Base-by-base conservation (phyloP, 371 early-diverging fungal species). In the Mucor piriformis region DNA sequence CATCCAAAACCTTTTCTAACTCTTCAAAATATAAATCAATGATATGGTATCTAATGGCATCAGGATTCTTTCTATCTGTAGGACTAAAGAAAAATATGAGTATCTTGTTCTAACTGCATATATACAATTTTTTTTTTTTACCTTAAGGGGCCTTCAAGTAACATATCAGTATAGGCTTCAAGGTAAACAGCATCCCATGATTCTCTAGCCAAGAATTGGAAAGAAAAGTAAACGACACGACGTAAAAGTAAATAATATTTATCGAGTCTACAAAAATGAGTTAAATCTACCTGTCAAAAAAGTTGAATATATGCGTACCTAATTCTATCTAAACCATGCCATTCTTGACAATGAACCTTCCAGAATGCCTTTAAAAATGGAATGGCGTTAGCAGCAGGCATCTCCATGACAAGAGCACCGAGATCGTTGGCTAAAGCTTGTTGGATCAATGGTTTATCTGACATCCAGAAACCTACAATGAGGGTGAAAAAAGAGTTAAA, bases 391-490 rank as follows among this genome's bases (percentile, higher is more conserved):
- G 76, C 62, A 24, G 76, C 72, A 16, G 85, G 83, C 61, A 93
- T 79, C 12, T 72, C 74, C 47, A 88, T 61, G 27, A 87, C 66
- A 33, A 94, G 70, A 2, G 76, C 68, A 0, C 92, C 92, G 12
- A 97, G 83, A 37, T 86, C 84, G 54, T 87, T 85, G 24, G 94
- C 89, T 38, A 97, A 77, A 54, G 89, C 85, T 72, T 95, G 94
- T 70, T 97, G 97, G 29, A 95, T 84, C 50, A 91, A 70, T 13
- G 92, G 92, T 76, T 95, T 97, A 67, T 97, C 97, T 1, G 95
- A 93, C 88, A 95, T 90, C 97, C 97, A 97, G 66, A 90, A 92
- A 62, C 91, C 94, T 93, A 70, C 6, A 24, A 1, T n/a, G n/a
- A 34, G 11, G 13, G 7, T 34, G 1, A 34, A 34, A 34, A 34